Evolutionary conservation across 805 yeast genomes (phyloP), one percentile per base, ranked within the genome.

Genomic region (Yamadazyma nakazawae): DNA sequence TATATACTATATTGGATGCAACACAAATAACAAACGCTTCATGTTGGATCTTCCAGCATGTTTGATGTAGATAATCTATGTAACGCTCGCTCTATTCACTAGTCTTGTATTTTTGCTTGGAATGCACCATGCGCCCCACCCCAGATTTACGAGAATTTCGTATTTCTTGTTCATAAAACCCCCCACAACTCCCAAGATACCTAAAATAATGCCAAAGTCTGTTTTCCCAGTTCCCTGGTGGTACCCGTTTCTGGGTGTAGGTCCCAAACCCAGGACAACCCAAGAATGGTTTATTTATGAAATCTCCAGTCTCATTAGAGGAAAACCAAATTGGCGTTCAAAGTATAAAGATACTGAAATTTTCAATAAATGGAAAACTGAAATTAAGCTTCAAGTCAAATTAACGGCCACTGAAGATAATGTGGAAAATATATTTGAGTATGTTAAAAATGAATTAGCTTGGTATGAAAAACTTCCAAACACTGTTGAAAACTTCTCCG

Each of bases 381-480:
- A 60, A 47, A 37, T 60, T 5, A 37, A 28, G 16, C 39, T 40
- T 1, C 62, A 58, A 46, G 24, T 21, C 7, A 21, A 7, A 4
- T 21, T 21, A 4, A 21, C 24, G 4, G 43, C 49, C 2, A 16
- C n/a, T 5, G 13, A 16, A 4, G 42, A 45, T 16, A 36, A 47
- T 37, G 37, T 55, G 9, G 58, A 59, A 16, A 58, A 50, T 7
- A 32, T 64, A 7, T 44, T 46, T 21, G 57, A 60, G 10, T 67
- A 53, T 45, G 61, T 57, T 2, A 40, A 64, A 32, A 50, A 47
- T 32, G 74, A 70, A 46, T 58, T 69, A 43, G 55, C 55, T 36
- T 65, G 67, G 63, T 62, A 56, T 40, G 62, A 59, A 18, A 35
- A 40, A 7, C 28, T 51, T 32, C 52, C 58, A 25, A 32, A 47